Conservation (phyloP, 768 basidiomycete genomes). For the Suillus brevipes region DNA sequence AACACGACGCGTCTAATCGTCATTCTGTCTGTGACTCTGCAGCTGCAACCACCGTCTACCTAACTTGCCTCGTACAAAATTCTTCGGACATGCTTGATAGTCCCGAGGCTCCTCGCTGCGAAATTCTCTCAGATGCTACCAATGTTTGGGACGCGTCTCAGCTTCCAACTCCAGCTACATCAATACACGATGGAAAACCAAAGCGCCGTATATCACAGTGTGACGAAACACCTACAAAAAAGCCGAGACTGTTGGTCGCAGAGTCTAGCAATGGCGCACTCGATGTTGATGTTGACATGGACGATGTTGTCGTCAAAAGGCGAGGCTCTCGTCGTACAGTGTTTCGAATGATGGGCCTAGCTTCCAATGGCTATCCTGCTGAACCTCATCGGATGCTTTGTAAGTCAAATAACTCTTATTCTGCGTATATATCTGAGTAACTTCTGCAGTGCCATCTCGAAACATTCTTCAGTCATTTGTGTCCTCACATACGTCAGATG, state of each 20-base stretch:
- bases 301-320: conserved; percentile 14
- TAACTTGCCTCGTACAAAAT: background rate
- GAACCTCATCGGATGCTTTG: conserved; percentile 20
- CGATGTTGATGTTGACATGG: conserved; percentile 35
- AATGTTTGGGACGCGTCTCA: conserved; percentile 36
- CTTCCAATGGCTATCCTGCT: conserved; percentile 22
- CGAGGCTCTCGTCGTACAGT: conserved; percentile 21
- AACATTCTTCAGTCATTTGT: conserved; percentile 69
- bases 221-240: conserved; percentile 40
- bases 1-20: conserved; percentile 4
- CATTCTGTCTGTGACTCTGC: background rate
- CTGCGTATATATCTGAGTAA: conserved; percentile 11
- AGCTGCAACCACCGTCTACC: background rate
- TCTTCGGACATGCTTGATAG: conserved; percentile 35
- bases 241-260: conserved; percentile 38
- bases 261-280: conserved; percentile 17
- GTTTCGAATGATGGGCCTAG: conserved; percentile 23
- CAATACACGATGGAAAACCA: conserved; percentile 25
- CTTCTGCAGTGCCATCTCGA: conserved; percentile 51
- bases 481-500: conserved; percentile 70
- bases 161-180: conserved; percentile 22
- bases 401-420: conserved; percentile 15
- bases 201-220: conserved; percentile 32
- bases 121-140: conserved; percentile 45
- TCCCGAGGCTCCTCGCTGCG: conserved; percentile 34